Evolutionary conservation across 257 asterid species (phyloP).

Genomic region (Cruciata laevipes): DNA sequence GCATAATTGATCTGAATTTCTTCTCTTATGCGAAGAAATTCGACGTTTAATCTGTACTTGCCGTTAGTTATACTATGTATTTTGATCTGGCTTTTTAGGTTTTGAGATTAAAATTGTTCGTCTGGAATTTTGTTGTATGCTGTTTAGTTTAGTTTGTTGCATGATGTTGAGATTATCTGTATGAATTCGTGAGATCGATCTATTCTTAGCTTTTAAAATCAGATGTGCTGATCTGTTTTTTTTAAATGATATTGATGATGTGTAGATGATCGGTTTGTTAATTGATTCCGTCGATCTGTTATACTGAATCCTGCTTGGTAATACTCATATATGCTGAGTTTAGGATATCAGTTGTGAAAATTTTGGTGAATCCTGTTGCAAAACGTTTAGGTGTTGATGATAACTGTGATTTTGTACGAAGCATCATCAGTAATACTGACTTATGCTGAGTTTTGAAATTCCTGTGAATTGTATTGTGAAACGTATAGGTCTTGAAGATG

Average conservation of each 20-base stretch:
- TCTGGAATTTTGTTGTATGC: too few relatives aligned
- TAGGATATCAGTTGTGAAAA: neutral
- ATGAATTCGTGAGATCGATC: neutral
- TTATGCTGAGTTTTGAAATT: too few relatives aligned
- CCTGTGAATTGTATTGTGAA: too few relatives aligned
- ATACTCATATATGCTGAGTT: neutral
- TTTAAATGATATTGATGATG: neutral
- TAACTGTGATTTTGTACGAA: neutral
- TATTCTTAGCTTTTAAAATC: too few relatives aligned
- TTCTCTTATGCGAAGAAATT: neutral
- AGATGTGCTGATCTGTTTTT: neutral
- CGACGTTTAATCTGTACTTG: neutral
- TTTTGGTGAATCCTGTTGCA: too few relatives aligned
- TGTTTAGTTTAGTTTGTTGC: neutral
- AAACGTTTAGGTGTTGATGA: too few relatives aligned
- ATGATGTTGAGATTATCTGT: neutral
- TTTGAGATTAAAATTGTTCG: neutral
- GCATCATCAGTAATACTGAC: too few relatives aligned
- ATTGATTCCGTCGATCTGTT: too few relatives aligned
- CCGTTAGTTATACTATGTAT: neutral
- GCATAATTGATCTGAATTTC: neutral
- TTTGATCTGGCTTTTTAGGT: too few relatives aligned
- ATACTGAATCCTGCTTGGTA: too few relatives aligned
- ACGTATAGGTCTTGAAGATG: too few relatives aligned
- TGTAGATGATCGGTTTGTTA: too few relatives aligned